Evolutionary conservation across 108 stramenopile species (phyloP).

Genomic region (Nitzschia sp.): DNA sequence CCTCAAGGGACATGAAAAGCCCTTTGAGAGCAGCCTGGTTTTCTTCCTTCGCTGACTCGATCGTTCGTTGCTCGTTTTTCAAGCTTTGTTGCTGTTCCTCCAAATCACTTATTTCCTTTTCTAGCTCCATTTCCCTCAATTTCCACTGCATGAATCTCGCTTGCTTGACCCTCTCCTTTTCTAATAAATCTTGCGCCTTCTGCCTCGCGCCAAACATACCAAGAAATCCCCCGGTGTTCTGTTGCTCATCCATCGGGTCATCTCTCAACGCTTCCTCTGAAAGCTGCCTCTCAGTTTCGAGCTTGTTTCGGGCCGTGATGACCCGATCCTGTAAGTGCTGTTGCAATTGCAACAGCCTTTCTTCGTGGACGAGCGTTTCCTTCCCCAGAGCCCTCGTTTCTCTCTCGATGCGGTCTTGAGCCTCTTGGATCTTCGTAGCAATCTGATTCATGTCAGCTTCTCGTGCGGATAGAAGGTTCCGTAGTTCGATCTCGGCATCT

Average conservation of each 20-base stretch:
- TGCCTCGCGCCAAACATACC: slow-evolving; percentile 16
- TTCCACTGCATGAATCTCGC: slow-evolving; percentile 23
- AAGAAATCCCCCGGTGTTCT: slow-evolving; percentile 19
- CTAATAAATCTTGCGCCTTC: slow-evolving; percentile 12
- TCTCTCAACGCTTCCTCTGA: slow-evolving; percentile 1
- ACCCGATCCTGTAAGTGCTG: slow-evolving; percentile 7
- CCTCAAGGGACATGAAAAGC: neutral
- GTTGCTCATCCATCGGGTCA: neutral
- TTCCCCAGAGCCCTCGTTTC: slow-evolving; percentile 2
- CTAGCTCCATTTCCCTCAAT: slow-evolving; percentile 31
- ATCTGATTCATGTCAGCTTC: slow-evolving; percentile 14
- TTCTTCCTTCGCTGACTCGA: neutral
- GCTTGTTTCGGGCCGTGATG: neutral
- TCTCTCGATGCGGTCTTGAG: neutral
- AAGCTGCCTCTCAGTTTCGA: slow-evolving; percentile 14
- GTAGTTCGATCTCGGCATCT: slow-evolving; percentile 1
- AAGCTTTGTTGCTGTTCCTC: slow-evolving; percentile 8
- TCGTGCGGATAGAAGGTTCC: neutral
- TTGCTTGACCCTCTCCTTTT: slow-evolving; percentile 27
- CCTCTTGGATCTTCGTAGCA: slow-evolving; percentile 1
- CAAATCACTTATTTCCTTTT: slow-evolving; percentile 21
- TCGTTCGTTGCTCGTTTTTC: neutral
- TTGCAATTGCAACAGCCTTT: slow-evolving; percentile 4
- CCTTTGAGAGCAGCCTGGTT: slow-evolving; percentile 8
- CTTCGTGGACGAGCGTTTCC: slow-evolving; percentile 12